Conservation (phyloP, 108 stramenopile species). For the Fragilariopsis cylindrus region DNA sequence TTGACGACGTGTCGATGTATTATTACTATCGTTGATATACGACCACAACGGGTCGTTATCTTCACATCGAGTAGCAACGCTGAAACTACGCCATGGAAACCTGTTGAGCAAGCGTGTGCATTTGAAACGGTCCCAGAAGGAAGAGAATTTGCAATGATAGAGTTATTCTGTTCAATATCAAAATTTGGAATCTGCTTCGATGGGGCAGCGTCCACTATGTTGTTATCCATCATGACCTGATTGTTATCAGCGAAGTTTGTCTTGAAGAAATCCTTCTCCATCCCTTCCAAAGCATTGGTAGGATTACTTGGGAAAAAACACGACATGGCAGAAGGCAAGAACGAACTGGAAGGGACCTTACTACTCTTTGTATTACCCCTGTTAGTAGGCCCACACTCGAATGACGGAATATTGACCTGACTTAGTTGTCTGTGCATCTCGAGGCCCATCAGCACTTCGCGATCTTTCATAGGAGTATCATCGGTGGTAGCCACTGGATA, state of each 20-base stretch:
- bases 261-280: too few relatives aligned
- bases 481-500: too few relatives aligned
- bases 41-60: background rate
- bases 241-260: background rate
- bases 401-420: background rate
- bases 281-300: background rate
- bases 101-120: too few relatives aligned
- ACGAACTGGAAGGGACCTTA: background rate
- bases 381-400: background rate
- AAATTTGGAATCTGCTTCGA: background rate
- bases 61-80: constrained; percentile 3
- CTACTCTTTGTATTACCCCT: background rate
- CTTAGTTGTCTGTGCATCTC: background rate
- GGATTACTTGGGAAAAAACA: background rate
- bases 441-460: constrained; percentile 8
- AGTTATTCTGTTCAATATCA: too few relatives aligned
- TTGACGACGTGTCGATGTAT: background rate
- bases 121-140: too few relatives aligned
- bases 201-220: too few relatives aligned
- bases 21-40: background rate
- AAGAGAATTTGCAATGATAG: too few relatives aligned
- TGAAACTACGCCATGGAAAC: background rate
- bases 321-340: constrained; percentile 1
- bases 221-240: background rate
- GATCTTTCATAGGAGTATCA: background rate